Percentiles rank a stretch among this genome's conserved stretches.
phyloP scores from a whole-genome alignment of 2,329 filamentous ascomycete genomes.

The Fusarium secorum region DNA sequence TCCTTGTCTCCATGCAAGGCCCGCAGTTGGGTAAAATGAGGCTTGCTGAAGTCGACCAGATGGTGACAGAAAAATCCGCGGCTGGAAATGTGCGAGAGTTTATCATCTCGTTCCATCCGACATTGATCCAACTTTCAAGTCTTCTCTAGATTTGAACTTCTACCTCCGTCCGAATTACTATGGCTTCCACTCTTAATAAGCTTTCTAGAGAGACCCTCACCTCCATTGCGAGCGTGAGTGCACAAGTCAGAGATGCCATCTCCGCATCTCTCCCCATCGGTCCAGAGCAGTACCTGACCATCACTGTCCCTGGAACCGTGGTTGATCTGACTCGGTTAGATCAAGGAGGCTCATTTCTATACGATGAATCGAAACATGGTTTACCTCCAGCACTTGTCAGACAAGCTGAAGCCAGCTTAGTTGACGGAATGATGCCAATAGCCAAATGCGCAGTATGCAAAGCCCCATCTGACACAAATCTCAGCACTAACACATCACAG shows the following conservation, averaged over 20 bases:
- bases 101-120: accelerated
- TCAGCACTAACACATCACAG: neutral
- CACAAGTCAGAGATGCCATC: neutral
- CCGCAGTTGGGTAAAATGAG: neutral
- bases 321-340: neutral
- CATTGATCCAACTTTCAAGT: neutral
- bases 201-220: neutral
- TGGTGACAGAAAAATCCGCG: too few relatives aligned
- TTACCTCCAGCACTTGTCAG: neutral
- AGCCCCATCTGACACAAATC: accelerated
- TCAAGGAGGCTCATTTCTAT: neutral
- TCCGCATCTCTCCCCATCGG: neutral
- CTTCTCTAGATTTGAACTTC: neutral
- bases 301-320: neutral
- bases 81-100: too few relatives aligned
- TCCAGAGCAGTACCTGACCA: neutral
- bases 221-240: neutral
- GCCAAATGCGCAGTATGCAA: neutral
- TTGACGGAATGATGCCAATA: neutral
- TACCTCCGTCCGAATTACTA: neutral
- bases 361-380: neutral
- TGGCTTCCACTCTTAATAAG: neutral
- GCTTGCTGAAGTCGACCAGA: neutral
- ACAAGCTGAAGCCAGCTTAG: neutral
- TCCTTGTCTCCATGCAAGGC: neutral